A percentile compares a stretch with the other conserved stretches of the same genome.
phyloP scores from a whole-genome alignment of 2,329 filamentous ascomycete genomes.

The Diplodia corticola region DNA sequence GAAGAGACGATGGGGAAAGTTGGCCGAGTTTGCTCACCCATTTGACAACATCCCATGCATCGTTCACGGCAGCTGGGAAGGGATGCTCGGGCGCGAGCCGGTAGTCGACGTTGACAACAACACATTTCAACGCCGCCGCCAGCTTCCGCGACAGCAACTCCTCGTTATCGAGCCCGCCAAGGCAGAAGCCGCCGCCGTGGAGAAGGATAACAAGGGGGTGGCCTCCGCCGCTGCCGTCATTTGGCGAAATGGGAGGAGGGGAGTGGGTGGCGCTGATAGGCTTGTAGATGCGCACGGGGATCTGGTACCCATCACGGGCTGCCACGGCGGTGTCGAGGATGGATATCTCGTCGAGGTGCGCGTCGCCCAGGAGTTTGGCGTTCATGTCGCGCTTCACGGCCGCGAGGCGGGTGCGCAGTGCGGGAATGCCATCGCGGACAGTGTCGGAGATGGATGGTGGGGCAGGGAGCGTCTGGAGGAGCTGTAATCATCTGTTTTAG shows the following conservation, averaged over 20 bases:
- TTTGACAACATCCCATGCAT: conserved; percentile 34
- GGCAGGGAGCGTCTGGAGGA: background rate
- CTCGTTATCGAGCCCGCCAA: conserved; percentile 30
- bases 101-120: conserved; percentile 57
- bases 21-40: conserved; percentile 24
- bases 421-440: background rate
- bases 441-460: background rate
- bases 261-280: conserved; percentile 9
- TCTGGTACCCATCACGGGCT: conserved; percentile 28
- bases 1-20: background rate
- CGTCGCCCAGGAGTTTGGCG: background rate
- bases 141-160: background rate
- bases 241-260: background rate
- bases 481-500: background rate
- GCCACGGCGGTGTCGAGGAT: conserved; percentile 28
- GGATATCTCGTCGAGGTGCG: conserved; percentile 22
- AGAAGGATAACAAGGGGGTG: conserved; percentile 28
- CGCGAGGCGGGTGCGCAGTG: background rate
- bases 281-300: conserved; percentile 30
- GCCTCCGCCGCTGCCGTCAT: background rate
- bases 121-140: background rate
- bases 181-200: conserved; percentile 33
- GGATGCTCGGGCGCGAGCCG: conserved; percentile 61
- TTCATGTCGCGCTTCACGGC: background rate
- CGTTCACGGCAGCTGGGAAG: conserved; percentile 64